Evolutionary conservation across 345 rosid genomes (phyloP), one percentile per base, ranked within the genome.

Genomic region (Triadica sebifera): DNA sequence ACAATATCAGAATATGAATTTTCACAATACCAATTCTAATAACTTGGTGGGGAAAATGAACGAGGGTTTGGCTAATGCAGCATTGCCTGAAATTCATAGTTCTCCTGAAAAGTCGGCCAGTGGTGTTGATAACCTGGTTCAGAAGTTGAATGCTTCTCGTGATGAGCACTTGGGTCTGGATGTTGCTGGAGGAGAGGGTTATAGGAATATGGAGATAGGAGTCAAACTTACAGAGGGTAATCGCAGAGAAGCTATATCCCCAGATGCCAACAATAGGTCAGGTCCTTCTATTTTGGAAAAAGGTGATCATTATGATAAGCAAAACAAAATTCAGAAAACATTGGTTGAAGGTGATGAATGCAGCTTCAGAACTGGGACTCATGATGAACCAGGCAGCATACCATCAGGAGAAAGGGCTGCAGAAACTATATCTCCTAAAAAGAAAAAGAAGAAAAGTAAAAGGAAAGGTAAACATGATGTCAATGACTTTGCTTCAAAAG

Each of bases 401-500:
- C 59, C 12, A 43, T 13, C 50, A 69, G 81, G 69, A 71, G 81
- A 72, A 75, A 75, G 71, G 58, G 80, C 45, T 59, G 19, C 43
- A 0, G 69, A 57, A 62, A 61, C 65, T 62, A 60, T 20, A 34
- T 60, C 76, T 60, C 17, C 5, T 70, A 53, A 6, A 17, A 81
- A 81, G 83, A 66, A 20, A 65, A 79, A 70, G 53, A 67, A 0
- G 20, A 74, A 72, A 64, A 50, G 65, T 29, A 83, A 49, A 57
- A 85, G 46, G 53, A 66, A 57, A 77, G 73, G 20, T 0, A 51
- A 52, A 29, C 67, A 50, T 77, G 72, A 17, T 49, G 43, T 65
- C 16, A 38, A 49, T 46, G 45, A 79, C 55, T 79, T 43, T 78
- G 55, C 57, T 83, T 46, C 50, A 51, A 65, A 78, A 62, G 82